A percentile compares a stretch with the other conserved stretches of the same genome.
Evolutionary conservation across 1,284 basidiomycete genomes (phyloP).

Genomic region (Paramarasmius palmivorus): DNA sequence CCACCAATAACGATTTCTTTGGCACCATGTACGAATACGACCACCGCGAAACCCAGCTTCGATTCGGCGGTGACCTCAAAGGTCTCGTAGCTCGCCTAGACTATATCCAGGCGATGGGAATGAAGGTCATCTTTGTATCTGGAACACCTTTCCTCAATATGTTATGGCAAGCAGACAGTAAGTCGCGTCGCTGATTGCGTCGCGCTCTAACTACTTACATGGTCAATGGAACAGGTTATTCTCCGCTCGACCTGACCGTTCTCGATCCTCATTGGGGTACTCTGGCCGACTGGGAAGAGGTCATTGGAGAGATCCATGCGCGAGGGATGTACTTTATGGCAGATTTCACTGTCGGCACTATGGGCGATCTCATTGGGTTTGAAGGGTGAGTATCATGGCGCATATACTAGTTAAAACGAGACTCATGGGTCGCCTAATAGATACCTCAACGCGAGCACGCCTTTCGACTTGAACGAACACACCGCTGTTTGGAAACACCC

Average conservation of each 20-base stretch:
- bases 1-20: conserved; percentile 88
- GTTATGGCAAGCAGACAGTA: conserved; percentile 94
- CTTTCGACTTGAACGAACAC: conserved; percentile 79
- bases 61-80: conserved; percentile 83
- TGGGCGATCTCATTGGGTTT: conserved; percentile 86
- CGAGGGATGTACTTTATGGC: conserved; percentile 88
- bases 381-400: conserved; percentile 55
- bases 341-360: conserved; percentile 91
- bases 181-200: conserved; percentile 28
- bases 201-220: conserved; percentile 10
- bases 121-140: conserved; percentile 82
- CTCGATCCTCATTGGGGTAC: conserved; percentile 91
- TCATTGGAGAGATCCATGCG: conserved; percentile 76
- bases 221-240: conserved; percentile 90
- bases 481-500: conserved; percentile 77
- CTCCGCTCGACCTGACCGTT: conserved; percentile 86
- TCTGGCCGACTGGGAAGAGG: conserved; percentile 71
- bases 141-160: conserved; percentile 92
- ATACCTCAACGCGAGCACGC: conserved; percentile 76
- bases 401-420: conserved; percentile 3
- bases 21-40: conserved; percentile 79
- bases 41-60: conserved; percentile 84
- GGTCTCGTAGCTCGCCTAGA: conserved; percentile 78
- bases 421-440: conserved; percentile 38
- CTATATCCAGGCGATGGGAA: conserved; percentile 87